Evolutionary conservation across 2,329 filamentous ascomycete genomes (phyloP), one percentile per base, ranked within the genome.

Genomic region (Aureobasidium subglaciale): DNA sequence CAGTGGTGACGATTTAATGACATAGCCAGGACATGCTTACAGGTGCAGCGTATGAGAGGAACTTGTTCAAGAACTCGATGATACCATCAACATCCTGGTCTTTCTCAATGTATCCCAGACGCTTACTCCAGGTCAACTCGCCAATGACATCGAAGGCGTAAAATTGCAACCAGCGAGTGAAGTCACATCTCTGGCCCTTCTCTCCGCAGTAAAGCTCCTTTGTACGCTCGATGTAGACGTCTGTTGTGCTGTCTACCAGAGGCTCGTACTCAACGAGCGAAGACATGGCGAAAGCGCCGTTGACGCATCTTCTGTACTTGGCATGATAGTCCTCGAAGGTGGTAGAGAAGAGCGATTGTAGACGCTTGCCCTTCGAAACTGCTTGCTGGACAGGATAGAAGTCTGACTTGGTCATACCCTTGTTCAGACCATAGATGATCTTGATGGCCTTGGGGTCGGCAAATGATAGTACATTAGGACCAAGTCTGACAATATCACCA

Each of bases 91-190:
- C 82, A 59, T 91, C 88, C 64, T 84, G 78, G 49, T 88, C 85
- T 65, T 80, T 78, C 68, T 91, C 86, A 2, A 91, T 71, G 61
- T 91, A 91, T 0, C 88, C 88, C 57, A 90, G 79, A 0, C 85
- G 77, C 67, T 88, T 88, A 67, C 82, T 84, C 71, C 88, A 90
- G 0, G 86, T 90, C 63, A 90, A 80, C 59, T 88, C 84, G 5
- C 86, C 86, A 59, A 90, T 90, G 13, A 90, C 87, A 65, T 91
- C 88, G 63, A 91, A 91, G 0, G 88, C 88, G 62, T 88, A 90
- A 66, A 84, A 90, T 64, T 91, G 87, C 56, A 91, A 72, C 87
- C 87, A 90, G 56, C 77, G 74, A 1, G 82, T 81, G 56, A 89
- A 85, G 64, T 88, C 80, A 63, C 84, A 87, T 22, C 70, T 70